Evolutionary conservation across 495 filamentous ascomycete species (phyloP), one percentile per base, ranked within the genome.

Genomic region (Neurospora africana): DNA sequence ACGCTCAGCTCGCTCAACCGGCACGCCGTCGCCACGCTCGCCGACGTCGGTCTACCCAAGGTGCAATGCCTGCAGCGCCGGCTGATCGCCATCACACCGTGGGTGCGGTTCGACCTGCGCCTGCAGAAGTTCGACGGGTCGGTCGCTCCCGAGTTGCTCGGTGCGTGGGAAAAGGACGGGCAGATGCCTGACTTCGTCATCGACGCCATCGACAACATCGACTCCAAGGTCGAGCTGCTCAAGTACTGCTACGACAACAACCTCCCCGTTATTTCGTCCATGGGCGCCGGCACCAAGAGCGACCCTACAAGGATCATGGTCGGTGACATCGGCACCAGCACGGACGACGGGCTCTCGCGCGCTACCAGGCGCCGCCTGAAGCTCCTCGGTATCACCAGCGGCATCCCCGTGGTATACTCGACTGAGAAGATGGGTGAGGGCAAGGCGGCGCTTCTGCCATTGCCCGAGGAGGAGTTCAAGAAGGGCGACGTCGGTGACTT

Each of bases 191-290:
- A 94, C 76, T 99, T 90, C 73, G 90, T 99, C 6, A 88, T 99
- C 33, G 95, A 99, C 82, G 97, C 95, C 17, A 99, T 99, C 74
- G 95, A 99, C 77, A 98, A 99, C 79, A 98, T 98, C 72, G 91
- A 95, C 30, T 97, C 93, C 69, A 99, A 99, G 82, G 95, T 98
- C 19, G 91, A 92, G 70, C 79, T 99, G 70, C 84, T 99, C 70
- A 88, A 92, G 79, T 97, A 97, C 80, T 99, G 95, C 80, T 84
- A 93, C 73, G 84, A 89, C 71, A 86, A 92, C 73, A 84, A 84
- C 0, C 82, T 98, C 23, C 90, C 87, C 0, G 92, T 99, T 6
- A 92, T 99, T 71, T 94, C 93, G 11, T 93, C 93, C 7, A 99
- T 98, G 95, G 95, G 95, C 2, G 95, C 95, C 1, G 95, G 94